Conservation (phyloP, 2,329 filamentous ascomycete species). For the Clarireedia homoeocarpa region DNA sequence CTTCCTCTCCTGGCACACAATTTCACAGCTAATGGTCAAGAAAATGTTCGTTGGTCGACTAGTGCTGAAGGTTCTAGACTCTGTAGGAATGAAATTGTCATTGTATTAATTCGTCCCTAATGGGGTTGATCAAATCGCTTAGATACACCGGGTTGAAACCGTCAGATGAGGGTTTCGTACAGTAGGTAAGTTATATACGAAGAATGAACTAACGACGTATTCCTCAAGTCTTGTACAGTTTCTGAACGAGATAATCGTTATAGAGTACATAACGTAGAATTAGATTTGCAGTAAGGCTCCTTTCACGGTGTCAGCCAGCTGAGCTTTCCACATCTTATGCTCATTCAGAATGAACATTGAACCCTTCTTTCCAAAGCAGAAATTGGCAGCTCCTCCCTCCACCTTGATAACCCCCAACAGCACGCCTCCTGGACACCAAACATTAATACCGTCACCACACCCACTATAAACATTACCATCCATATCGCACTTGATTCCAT, state of each 20-base stretch:
- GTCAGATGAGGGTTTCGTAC: too few species aligned
- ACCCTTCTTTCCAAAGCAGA: conserved; percentile 12
- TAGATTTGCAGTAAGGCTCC: neutral
- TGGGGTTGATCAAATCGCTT: too few species aligned
- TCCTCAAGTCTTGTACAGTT: too few species aligned
- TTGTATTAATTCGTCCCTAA: too few species aligned
- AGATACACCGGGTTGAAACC: too few species aligned
- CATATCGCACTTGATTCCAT: conserved; percentile 47
- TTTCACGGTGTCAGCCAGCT: neutral
- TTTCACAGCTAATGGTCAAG: neutral
- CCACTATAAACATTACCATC: conserved; percentile 46
- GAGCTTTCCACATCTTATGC: conserved; percentile 12
- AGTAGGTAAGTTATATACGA: too few species aligned
- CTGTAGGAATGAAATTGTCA: too few species aligned
- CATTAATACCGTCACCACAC: conserved; percentile 44
- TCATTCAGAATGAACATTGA: conserved; percentile 14
- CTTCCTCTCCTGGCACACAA: neutral
- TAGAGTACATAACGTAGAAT: too few species aligned
- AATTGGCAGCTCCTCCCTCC: conserved; percentile 12
- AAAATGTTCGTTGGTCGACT: neutral
- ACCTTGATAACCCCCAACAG: conserved; percentile 47
- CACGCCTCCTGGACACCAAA: conserved; percentile 41
- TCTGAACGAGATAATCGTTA: too few species aligned
- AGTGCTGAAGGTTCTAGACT: too few species aligned
- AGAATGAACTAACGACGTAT: too few species aligned